These are phyloP conservation scores for Gaeumannomyces sp. DNA, from an alignment of 2,329 filamentous ascomycete genomes.

Conservation along the genomic window DNA sequence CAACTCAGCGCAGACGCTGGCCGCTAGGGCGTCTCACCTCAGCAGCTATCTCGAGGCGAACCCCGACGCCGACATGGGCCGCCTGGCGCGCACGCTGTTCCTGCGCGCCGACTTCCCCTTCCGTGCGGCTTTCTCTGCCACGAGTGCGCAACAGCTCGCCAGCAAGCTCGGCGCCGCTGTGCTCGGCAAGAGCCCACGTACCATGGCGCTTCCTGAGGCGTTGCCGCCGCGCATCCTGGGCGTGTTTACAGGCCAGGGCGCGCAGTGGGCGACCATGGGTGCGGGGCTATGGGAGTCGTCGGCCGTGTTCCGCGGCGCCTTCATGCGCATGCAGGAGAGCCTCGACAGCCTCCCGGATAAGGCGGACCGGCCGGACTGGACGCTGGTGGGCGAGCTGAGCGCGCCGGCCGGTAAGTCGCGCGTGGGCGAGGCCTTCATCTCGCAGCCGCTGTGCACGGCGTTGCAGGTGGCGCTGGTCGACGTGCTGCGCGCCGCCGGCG, in stretches of 20 bases:
- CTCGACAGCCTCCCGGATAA: conserved; percentile 8
- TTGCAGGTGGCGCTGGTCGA: conserved; percentile 26
- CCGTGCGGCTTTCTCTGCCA: too few relatives aligned
- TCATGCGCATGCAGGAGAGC: conserved; percentile 10
- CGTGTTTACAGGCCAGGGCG: conserved; percentile 22
- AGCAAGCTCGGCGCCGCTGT: neutral
- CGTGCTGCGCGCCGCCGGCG: conserved; percentile 20
- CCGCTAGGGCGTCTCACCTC: too few relatives aligned
- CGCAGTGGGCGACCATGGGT: conserved; percentile 18
- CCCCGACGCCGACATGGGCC: too few relatives aligned
- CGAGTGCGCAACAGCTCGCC: too few relatives aligned
- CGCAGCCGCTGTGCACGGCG: conserved; percentile 25
- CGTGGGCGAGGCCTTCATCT: conserved; percentile 15
- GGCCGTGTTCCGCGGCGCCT: conserved; percentile 10
- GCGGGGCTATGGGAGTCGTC: conserved; percentile 6
- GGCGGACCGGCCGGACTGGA: conserved; percentile 24
- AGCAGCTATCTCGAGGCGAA: too few relatives aligned
- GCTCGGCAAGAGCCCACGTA: neutral
- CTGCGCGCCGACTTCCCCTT: too few relatives aligned
- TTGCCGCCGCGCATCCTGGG: conserved; percentile 8
- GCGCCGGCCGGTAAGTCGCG: neutral
- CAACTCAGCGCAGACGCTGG: too few relatives aligned
- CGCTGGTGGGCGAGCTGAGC: conserved; percentile 23
- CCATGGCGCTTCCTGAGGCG: neutral
- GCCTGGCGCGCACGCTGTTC: too few relatives aligned